Evolutionary conservation across 2,329 filamentous ascomycete genomes (phyloP), one percentile per base, ranked within the genome.

Genomic region (Cladosporium sp.): DNA sequence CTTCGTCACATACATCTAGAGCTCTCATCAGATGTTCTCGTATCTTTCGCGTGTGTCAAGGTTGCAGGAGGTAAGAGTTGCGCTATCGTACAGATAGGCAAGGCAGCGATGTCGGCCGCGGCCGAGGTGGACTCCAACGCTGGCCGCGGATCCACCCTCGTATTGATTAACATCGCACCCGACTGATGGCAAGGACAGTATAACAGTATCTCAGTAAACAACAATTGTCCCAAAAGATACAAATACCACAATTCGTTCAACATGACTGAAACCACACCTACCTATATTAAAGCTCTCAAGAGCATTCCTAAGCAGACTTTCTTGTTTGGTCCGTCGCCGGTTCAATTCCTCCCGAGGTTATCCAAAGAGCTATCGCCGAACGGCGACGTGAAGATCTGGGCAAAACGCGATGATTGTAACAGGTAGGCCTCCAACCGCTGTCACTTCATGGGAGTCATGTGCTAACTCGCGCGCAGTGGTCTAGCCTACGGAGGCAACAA

Each of bases 381-480:
- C 51, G 80, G 80, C 30, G 80, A 80, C 65, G 83, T 88, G 40
- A 77, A 80, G 19, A 81, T 90, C 63, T 90, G 84, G 69, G 87
- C 87, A 55, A 90, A 90, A 73, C 82, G 87, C 52, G 87, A 90
- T 64, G 88, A 90, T 73, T 84, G 85, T 39, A 67, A 67, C 54
- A 42, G 37, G 54, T 56, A 56, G 6, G 51, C 28, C 36, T n/a
- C 11, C 20, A 28, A 15, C 14, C 28, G 25, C 5, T 39, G 3
- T 9, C 19, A 20, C 5, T 36, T n/a, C 15, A 28, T 6, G 2
- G 7, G 5, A 4, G 17, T 7, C 15, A 17, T 34, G 3, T 37
- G 19, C 11, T 47, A 2, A 56, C n/a, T 6, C 15, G 3, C 6
- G 4, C 15, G 12, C 20, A 51, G 70, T 17, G 70, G 70, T 14